Percentiles rank a stretch among this genome's conserved stretches.
Evolutionary conservation across 345 rosid species (phyloP).

Genomic region (Eutrema japonicum): DNA sequence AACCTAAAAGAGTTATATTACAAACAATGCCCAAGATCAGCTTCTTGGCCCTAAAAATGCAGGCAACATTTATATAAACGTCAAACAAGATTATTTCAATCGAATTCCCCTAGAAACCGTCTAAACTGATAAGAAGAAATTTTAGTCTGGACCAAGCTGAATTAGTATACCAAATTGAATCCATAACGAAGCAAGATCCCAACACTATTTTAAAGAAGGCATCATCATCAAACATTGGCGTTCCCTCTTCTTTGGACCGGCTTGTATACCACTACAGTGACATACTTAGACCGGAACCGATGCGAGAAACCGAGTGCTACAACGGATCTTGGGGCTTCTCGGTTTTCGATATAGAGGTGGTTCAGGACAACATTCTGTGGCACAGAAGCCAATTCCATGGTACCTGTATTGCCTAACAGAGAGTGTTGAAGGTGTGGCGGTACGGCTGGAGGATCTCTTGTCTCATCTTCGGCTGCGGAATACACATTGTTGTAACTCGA

Average conservation of each 20-base stretch:
- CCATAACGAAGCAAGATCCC: constrained; percentile 14
- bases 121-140: constrained; percentile 20
- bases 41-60: constrained; percentile 16
- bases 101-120: constrained; percentile 26
- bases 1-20: constrained; percentile 16
- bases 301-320: constrained; percentile 96
- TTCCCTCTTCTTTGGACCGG: constrained; percentile 77
- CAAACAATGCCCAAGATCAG: constrained; percentile 6
- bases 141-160: constrained; percentile 7
- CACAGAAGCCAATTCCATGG: constrained; percentile 51
- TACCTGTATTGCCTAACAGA: constrained; percentile 59
- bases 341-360: constrained; percentile 90
- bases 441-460: constrained; percentile 83
- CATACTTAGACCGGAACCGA: constrained; percentile 84
- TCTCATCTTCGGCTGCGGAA: constrained; percentile 71
- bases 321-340: constrained; percentile 81
- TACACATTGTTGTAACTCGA: constrained; percentile 82
- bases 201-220: constrained; percentile 7
- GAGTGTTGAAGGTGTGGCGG: constrained; percentile 81
- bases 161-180: constrained; percentile 24
- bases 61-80: constrained; percentile 15
- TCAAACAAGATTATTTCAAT: constrained; percentile 22
- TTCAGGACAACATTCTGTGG: constrained; percentile 79
- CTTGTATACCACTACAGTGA: constrained; percentile 92
- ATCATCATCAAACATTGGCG: constrained; percentile 50